phyloP scores from a whole-genome alignment of 495 filamentous ascomycete species.

The Penicillium tannophilum region DNA sequence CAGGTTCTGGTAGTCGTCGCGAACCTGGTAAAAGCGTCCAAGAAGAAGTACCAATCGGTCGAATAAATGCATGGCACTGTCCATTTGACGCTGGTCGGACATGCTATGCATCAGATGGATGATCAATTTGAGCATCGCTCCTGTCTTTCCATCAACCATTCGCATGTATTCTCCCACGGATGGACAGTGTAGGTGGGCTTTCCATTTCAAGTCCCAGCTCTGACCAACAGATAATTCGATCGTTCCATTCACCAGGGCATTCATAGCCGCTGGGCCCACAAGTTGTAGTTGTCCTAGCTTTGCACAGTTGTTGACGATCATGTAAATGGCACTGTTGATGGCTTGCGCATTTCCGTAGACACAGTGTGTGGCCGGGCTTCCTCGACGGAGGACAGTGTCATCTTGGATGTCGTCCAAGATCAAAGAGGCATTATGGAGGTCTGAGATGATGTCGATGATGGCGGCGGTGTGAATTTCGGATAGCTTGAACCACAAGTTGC shows the following conservation, averaged over 20 bases:
- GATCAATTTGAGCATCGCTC: not conserved
- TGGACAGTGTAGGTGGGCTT: not conserved
- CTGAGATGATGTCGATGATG: not conserved
- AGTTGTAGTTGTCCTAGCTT: not conserved
- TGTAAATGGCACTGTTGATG: not conserved
- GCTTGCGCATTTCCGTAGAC: not conserved
- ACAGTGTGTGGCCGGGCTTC: not conserved
- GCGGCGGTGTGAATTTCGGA: not conserved
- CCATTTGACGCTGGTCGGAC: not conserved
- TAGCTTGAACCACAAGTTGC: not conserved
- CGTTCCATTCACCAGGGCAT: not conserved
- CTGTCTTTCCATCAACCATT: not conserved
- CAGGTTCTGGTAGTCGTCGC: slow-evolving; percentile 1
- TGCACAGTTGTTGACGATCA: not conserved
- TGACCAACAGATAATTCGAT: not conserved
- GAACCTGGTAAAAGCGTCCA: not conserved
- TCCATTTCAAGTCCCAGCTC: not conserved
- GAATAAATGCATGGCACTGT: not conserved
- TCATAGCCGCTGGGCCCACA: not conserved
- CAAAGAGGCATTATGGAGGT: not conserved
- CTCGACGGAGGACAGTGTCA: not conserved
- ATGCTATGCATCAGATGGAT: not conserved
- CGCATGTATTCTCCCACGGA: not conserved
- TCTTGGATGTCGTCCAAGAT: slow-evolving; percentile 3
- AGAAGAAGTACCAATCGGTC: not conserved